phyloP scores from a whole-genome alignment of 2,329 filamentous ascomycete genomes.

The Zalaria sp. region DNA sequence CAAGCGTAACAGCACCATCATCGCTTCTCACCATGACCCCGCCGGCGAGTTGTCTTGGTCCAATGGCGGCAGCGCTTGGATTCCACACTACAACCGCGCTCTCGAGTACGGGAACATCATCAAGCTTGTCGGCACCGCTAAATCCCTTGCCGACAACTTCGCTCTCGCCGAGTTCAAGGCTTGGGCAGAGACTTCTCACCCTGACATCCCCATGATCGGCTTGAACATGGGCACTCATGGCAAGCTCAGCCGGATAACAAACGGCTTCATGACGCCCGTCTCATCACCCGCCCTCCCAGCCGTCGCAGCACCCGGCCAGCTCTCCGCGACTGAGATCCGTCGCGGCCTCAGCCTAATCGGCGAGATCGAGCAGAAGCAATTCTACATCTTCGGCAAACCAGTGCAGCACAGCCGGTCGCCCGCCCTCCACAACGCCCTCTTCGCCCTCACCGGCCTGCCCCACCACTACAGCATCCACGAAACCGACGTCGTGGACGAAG shows the following conservation, averaged over 20 bases:
- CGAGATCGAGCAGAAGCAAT: slow-evolving; percentile 59
- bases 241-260: slow-evolving; percentile 80
- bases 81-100: slow-evolving; percentile 76
- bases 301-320: slow-evolving; percentile 85
- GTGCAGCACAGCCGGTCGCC: slow-evolving; percentile 74
- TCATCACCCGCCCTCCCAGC: slow-evolving; percentile 80
- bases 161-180: slow-evolving; percentile 68
- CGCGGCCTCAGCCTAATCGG: slow-evolving; percentile 65
- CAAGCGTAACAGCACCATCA: slow-evolving; percentile 65
- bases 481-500: slow-evolving; percentile 49
- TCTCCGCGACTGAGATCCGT: slow-evolving; percentile 81
- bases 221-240: slow-evolving; percentile 89
- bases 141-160: slow-evolving; percentile 70
- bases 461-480: slow-evolving; percentile 69
- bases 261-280: slow-evolving; percentile 88
- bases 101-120: slow-evolving; percentile 84
- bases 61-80: slow-evolving; percentile 59
- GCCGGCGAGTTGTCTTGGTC: slow-evolving; percentile 67
- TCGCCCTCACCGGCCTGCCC: slow-evolving; percentile 62
- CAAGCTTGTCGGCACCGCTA: slow-evolving; percentile 80
- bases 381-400: slow-evolving; percentile 80
- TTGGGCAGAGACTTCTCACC: slow-evolving; percentile 57
- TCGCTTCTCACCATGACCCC: slow-evolving; percentile 92
- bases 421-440: slow-evolving; percentile 77
- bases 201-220: slow-evolving; percentile 67